Conservation (phyloP, 352 stramenopile genomes). For the Ophiocytium majus region DNA sequence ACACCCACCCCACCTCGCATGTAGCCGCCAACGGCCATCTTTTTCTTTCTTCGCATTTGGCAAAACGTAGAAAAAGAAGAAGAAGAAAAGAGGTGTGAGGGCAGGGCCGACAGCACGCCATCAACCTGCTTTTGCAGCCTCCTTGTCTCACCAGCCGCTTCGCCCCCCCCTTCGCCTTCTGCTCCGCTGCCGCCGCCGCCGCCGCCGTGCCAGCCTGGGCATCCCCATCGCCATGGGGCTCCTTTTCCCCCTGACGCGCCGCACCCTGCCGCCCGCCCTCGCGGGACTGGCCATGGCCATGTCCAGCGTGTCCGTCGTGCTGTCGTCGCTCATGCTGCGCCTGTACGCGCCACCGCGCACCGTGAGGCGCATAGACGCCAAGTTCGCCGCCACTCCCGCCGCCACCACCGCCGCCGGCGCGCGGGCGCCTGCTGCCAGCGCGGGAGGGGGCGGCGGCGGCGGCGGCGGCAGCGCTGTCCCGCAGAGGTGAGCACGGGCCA, state of each 20-base stretch:
- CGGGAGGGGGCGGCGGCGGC: not conserved
- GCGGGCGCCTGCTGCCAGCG: not conserved
- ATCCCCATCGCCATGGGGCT: slow-evolving; percentile 93
- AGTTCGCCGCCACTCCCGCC: not conserved
- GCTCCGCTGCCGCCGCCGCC: too few relatives aligned
- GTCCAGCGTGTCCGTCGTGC: slow-evolving; percentile 87
- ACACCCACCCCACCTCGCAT: too few relatives aligned
- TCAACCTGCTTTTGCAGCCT: too few relatives aligned
- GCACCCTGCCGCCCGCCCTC: slow-evolving; percentile 32
- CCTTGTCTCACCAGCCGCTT: not conserved
- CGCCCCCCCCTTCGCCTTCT: not conserved
- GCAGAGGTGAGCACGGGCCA: too few relatives aligned
- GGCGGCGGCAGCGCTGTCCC: not conserved
- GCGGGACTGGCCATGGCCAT: slow-evolving; percentile 82
- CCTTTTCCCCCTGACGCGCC: slow-evolving; percentile 80
- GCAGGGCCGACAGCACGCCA: too few relatives aligned
- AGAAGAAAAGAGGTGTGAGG: too few relatives aligned
- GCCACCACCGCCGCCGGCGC: not conserved
- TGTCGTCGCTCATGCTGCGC: slow-evolving; percentile 80
- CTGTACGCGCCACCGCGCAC: slow-evolving; percentile 73
- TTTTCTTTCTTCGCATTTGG: too few relatives aligned
- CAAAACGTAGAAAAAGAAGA: too few relatives aligned
- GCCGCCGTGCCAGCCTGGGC: slow-evolving; percentile 65
- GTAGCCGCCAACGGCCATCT: too few relatives aligned
- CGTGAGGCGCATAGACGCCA: not conserved